Evolutionary conservation across 169 alveolate species (phyloP).

Genomic region (Plasmodium fragile): DNA sequence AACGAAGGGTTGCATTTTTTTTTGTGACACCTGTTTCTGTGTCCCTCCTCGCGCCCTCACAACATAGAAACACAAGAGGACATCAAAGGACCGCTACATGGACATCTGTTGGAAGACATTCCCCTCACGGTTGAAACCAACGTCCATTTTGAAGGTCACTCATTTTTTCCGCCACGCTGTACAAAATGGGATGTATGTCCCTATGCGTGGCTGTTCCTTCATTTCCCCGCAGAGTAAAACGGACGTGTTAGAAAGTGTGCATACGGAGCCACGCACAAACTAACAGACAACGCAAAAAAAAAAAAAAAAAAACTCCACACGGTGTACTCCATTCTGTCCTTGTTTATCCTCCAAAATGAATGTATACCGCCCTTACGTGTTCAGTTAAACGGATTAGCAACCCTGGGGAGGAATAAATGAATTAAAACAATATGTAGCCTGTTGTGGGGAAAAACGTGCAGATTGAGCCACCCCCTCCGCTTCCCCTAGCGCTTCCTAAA

Average conservation of each 20-base stretch:
- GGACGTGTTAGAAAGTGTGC: neutral
- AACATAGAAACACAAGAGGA: neutral
- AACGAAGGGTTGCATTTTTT: neutral
- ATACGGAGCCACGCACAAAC: neutral
- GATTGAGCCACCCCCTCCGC: neutral
- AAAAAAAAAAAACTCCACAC: too few species aligned
- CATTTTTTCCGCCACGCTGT: neutral
- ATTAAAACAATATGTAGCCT: too few species aligned
- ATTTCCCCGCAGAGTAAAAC: neutral
- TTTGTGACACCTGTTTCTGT: neutral
- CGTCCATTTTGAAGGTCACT: neutral
- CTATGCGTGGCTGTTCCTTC: neutral
- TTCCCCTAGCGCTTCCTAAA: constrained; percentile 29
- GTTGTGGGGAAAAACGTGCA: neutral
- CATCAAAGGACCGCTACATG: neutral
- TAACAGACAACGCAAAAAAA: neutral
- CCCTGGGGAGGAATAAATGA: too few species aligned
- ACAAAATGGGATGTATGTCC: neutral
- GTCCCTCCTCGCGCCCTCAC: neutral
- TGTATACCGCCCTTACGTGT: too few species aligned
- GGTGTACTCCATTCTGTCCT: too few species aligned
- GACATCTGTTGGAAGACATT: neutral
- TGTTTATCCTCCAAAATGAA: too few species aligned
- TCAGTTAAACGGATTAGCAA: too few species aligned
- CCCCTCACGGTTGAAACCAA: neutral